Evolutionary conservation across 108 stramenopile genomes (phyloP).

Genomic region (Stephanodiscus minutulus): DNA sequence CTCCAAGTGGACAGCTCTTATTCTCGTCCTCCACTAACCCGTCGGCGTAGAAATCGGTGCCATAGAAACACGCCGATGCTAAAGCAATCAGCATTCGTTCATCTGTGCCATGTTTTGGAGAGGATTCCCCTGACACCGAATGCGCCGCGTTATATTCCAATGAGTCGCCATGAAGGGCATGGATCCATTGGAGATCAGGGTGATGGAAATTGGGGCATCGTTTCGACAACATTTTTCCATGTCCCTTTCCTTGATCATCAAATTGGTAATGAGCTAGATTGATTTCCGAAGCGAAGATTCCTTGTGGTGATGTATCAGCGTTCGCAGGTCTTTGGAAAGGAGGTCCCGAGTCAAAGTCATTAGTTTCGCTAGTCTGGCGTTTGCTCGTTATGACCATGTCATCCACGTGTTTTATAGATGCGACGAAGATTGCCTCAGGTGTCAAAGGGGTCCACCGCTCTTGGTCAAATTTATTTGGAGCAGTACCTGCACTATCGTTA

Average conservation of each 20-base stretch:
- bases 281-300: conserved; percentile 35
- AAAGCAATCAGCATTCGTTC: conserved; percentile 53
- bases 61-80: conserved; percentile 53
- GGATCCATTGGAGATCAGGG: conserved; percentile 62
- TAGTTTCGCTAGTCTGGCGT: background rate
- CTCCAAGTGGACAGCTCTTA: conserved; percentile 14
- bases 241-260: conserved; percentile 34
- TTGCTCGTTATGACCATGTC: background rate
- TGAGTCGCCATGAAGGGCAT: conserved; percentile 72
- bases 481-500: background rate
- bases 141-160: conserved; percentile 67
- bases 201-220: conserved; percentile 73
- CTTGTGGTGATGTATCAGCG: conserved; percentile 17
- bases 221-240: conserved; percentile 42
- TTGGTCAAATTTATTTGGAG: background rate
- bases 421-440: background rate
- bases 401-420: background rate
- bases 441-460: conserved; percentile 28
- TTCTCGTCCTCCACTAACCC: conserved; percentile 15
- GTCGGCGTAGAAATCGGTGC: conserved; percentile 56
- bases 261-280: conserved; percentile 32
- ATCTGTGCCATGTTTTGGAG: conserved; percentile 21
- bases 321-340: background rate
- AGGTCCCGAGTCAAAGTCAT: conserved; percentile 7
- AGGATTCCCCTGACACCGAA: conserved; percentile 22